Base-by-base conservation (phyloP, 2,329 filamentous ascomycete species). In the Catunica adiposa region DNA sequence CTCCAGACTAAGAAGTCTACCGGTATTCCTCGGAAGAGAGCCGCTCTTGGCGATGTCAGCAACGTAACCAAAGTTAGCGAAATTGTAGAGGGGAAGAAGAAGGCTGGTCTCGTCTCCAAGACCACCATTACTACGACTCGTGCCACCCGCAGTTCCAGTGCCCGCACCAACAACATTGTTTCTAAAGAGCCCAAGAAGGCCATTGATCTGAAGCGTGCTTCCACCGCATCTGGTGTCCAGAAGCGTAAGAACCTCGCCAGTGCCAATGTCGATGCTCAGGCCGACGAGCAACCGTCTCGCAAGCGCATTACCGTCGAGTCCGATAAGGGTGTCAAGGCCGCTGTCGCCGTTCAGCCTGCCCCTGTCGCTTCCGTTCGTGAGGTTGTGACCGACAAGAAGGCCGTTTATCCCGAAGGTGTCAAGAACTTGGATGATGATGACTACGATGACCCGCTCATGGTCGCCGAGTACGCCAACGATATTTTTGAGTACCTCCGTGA, bases 401-500 rank as follows among this genome's bases (percentile, higher is more conserved):
- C 46, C 9, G 51, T 56, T 7, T 62, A 61, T 48, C 62, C 62
- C 2, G 22, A 40, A 0, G 69, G 67, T 26, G 75, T 79, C 55
- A 74, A 79, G 63, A 76, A 92, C 63, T 75, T 96, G 29, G 92
- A 97, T 65, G 75, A 74, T 52, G 92, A 97, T 68, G 92, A 98
- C 64, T 67, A 85, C 53, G 88, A 94, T 62, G 92, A 98, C 65
- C 94, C 94, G 25, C 76, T 96, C 63, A 97, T 98, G 92, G 92
- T 94, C 61, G 88, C 92, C 53, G 92, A 97, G 68, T 98, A 98
- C 65, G 89, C 94, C 52, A 84, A 84, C 59, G 92, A 98, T 66
- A 97, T 98, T 66, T 97, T 97, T 66, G 89, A 96, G 62, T 97
- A 98, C 69, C 78, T 97, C 61, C 83, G 82, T 64, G 83, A 94